Base-by-base conservation (phyloP, 2,329 filamentous ascomycete genomes). In the Dothistroma pini region DNA sequence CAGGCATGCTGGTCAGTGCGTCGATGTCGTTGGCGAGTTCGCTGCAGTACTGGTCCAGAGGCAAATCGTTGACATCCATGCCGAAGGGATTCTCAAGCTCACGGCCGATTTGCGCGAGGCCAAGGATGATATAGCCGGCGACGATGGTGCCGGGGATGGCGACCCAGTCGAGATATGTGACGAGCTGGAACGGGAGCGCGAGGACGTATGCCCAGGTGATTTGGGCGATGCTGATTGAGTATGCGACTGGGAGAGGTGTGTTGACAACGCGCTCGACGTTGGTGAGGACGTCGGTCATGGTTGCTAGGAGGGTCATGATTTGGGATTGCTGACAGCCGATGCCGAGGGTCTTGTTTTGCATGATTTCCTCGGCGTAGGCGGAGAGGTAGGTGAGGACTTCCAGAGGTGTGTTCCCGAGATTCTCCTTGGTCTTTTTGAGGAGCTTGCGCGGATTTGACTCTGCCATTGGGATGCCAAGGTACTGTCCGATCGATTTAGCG, bases 21-120 rank as follows among this genome's bases (percentile, higher is more conserved):
- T 93, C 89, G 67, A 95, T 80, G 68, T 96, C 91, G 34, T 82
- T 75, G 22, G 88, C 84, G 48, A 95, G 81, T 70, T 92, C 88
- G 41, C 87, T 82, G 76, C 90, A 95, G 79, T 87, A 96, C 14
- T 81, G 78, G 71, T 93, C 90, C 2, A 93, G 81, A 0, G 89
- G 88, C 48, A 93, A 77, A 75, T 95, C 90, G 71, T 95, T 95
- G 68, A 93, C 90, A 65, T 95, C 90, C 65, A 86, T 81, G 60
- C 90, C 90, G 74, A 95, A 95, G 6, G 90, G 90, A 70, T 95
- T 91, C 75, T 95, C 90, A 65, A 95, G 89, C 75, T 95, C 90
- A 64, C 86, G 85, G 44, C 90, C 90, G 69, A 93, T 93, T 64
- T 84, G 81, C 4, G 85, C 83, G 51, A 95, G 85, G 25, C 89